A percentile compares a stretch with the other conserved stretches of the same genome.
These are phyloP conservation scores for Aspergillus alliaceus DNA, from an alignment of 2,329 filamentous ascomycete species.

Conservation along the genomic window DNA sequence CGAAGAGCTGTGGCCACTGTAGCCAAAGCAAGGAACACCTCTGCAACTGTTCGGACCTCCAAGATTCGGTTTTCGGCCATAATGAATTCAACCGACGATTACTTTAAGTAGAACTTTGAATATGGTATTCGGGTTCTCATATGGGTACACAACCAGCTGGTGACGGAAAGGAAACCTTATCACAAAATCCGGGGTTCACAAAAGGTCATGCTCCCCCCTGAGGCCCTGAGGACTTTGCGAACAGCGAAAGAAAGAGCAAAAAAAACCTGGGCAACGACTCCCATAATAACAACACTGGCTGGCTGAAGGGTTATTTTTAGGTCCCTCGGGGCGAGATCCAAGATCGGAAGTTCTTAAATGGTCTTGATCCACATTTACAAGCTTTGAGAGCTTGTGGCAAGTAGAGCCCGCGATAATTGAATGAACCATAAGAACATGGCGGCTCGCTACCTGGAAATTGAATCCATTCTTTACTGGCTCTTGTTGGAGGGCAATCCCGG, in stretches of 20 bases:
- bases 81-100: neutral
- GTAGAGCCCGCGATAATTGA: neutral
- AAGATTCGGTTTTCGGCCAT: conserved; percentile 14
- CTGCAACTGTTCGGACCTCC: conserved; percentile 24
- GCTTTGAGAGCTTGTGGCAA: neutral
- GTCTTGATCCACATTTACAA: neutral
- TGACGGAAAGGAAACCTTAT: too few species aligned
- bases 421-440: neutral
- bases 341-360: neutral
- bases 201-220: too few species aligned
- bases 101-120: too few species aligned
- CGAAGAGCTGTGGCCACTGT: conserved; percentile 39
- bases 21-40: conserved; percentile 42
- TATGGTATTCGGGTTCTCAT: too few species aligned
- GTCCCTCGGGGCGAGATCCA: neutral
- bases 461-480: neutral
- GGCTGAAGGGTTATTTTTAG: too few species aligned
- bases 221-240: too few species aligned
- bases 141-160: too few species aligned
- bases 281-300: too few species aligned
- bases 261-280: too few species aligned
- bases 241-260: too few species aligned
- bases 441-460: neutral
- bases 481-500: neutral
- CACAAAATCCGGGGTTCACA: too few species aligned